Percentiles rank a stretch among this genome's conserved stretches.
phyloP scores from a whole-genome alignment of 345 rosid genomes.

The Salix arbutifolia region DNA sequence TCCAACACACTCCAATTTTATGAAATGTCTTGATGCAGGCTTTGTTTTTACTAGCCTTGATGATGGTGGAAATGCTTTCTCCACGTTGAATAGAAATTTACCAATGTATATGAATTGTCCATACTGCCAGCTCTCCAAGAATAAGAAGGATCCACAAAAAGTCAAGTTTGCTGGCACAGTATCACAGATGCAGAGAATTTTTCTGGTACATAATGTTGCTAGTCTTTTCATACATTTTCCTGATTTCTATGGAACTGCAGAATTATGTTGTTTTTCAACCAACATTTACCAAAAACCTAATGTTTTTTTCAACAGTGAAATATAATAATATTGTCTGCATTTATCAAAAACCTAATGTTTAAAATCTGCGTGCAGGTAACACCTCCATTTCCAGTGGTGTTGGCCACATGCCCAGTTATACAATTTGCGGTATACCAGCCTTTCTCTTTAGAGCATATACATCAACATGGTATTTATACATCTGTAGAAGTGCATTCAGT shows the following conservation, averaged over 20 bases:
- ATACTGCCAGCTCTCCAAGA: slow-evolving; percentile 48
- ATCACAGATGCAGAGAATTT: slow-evolving; percentile 79
- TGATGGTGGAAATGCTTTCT: slow-evolving; percentile 43
- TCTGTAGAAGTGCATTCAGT: not conserved
- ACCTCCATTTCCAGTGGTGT: slow-evolving; percentile 60
- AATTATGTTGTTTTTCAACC: not conserved
- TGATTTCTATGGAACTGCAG: slow-evolving; percentile 5
- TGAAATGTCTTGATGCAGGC: slow-evolving; percentile 32
- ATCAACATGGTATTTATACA: not conserved
- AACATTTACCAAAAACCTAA: too few relatives aligned
- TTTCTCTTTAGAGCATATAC: slow-evolving; percentile 1
- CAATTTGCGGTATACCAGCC: slow-evolving; percentile 63
- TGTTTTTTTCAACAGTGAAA: not conserved
- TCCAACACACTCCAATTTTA: slow-evolving; percentile 24
- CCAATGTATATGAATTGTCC: slow-evolving; percentile 73
- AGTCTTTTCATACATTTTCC: not conserved
- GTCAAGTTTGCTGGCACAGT: slow-evolving; percentile 57
- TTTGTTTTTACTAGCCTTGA: slow-evolving; percentile 43
- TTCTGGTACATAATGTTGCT: slow-evolving; percentile 48
- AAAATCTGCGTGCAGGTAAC: slow-evolving; percentile 58
- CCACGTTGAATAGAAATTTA: slow-evolving; percentile 61
- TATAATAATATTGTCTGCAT: not conserved
- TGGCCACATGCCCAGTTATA: slow-evolving; percentile 61
- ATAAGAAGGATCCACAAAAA: slow-evolving; percentile 38
- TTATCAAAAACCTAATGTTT: slow-evolving; percentile 16